Evolutionary conservation across 345 rosid genomes (phyloP), one percentile per base, ranked within the genome.

Genomic region (Eucalyptus fibrosa): DNA sequence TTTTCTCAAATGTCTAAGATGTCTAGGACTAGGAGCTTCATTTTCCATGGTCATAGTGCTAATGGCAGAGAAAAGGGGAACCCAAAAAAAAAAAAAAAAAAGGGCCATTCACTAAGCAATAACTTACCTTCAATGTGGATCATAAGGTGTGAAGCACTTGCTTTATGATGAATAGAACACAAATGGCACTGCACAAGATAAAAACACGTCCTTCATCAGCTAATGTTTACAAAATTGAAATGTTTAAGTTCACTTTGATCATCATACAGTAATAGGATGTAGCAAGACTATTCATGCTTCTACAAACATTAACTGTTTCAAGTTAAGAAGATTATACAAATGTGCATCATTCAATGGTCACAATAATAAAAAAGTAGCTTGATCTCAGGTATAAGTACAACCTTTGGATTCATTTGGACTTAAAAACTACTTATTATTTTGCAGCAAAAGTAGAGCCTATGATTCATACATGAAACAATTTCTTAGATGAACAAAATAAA

Each of bases 181-280:
- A 90, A 94, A 94, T 32, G 94, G 94, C 92, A 95, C 99, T 96
- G 96, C 89, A 92, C 44, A 92, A 50, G 47, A 23, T 11, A 50
- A 89, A 87, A 89, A 86, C 88, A 86, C 89, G 47, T 28, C 50
- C 72, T 30, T 65, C 50, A 80, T 90, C 50, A 90, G 77, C 67
- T 26, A 59, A 50, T n/a, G 45, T 80, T 60, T 49, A 55, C 49
- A 62, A 59, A 50, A 30, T 60, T 32, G 49, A n/a, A 60, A 88
- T 80, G 42, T 80, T 50, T 37, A 40, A 49, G 67, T n/a, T n/a
- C 13, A 69, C 24, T 40, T 42, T 34, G 89, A n/a, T 16, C 37
- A 81, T 77, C 47, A 77, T 77, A 77, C 24, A 40, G 47, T 40
- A 77, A 26, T 40, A 40, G 47, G 47, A 77, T 11, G 47, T 23